These are phyloP conservation scores for Cyclotella sp. DNA, from an alignment of 108 stramenopile species.

Conservation along the genomic window DNA sequence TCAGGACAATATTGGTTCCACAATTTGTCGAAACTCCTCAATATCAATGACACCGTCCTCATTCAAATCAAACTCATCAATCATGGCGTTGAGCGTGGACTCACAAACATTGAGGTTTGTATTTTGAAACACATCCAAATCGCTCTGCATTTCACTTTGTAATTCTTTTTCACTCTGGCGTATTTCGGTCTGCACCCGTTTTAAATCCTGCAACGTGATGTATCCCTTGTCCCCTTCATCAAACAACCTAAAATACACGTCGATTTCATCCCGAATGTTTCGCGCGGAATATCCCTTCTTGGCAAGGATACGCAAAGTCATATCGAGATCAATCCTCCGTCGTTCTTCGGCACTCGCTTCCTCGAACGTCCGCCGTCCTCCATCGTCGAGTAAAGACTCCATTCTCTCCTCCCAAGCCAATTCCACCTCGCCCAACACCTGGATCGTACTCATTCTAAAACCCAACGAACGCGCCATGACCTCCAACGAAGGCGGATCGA, in stretches of 20 bases:
- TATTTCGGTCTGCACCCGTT: conserved; percentile 25
- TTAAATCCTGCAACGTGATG: conserved; percentile 37
- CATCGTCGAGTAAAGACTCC: not conserved
- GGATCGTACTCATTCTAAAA: conserved; percentile 10
- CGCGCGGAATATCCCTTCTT: conserved; percentile 21
- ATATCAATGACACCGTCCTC: conserved; percentile 33
- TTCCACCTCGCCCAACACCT: conserved; percentile 10
- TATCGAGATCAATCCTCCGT: conserved; percentile 20
- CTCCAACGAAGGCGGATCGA: conserved; percentile 28
- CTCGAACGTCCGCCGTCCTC: not conserved
- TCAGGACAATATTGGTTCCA: conserved; percentile 26
- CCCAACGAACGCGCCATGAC: conserved; percentile 35
- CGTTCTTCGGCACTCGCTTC: not conserved
- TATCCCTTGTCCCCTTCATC: conserved; percentile 37
- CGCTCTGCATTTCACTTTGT: not conserved
- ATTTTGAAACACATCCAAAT: not conserved
- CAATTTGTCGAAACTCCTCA: conserved; percentile 23
- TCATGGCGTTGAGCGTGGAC: conserved; percentile 25
- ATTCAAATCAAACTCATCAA: conserved; percentile 40
- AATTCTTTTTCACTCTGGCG: conserved; percentile 1
- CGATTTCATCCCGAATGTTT: conserved; percentile 33
- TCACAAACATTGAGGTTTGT: conserved; percentile 8
- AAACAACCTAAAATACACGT: conserved; percentile 36
- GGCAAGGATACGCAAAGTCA: conserved; percentile 23
- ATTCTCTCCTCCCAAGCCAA: conserved; percentile 18